phyloP scores from a whole-genome alignment of 2,329 filamentous ascomycete species.

The Purpureocillium takamizusanense region DNA sequence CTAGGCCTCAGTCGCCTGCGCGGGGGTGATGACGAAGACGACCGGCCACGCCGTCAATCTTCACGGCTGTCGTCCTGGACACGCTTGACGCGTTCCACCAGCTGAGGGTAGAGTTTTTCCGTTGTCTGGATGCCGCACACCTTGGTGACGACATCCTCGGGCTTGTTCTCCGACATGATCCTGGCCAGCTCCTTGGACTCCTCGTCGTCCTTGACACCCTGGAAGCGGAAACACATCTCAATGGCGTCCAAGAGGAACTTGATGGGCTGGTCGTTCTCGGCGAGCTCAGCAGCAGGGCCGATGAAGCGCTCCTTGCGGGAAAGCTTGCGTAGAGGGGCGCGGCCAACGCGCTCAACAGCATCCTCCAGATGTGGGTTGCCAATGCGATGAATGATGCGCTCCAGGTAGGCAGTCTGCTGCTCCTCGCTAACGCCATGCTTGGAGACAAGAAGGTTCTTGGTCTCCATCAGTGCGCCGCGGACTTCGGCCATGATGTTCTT shows the following conservation, averaged over 20 bases:
- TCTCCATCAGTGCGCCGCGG: conserved; percentile 72
- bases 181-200: conserved; percentile 80
- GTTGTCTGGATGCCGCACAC: conserved; percentile 70
- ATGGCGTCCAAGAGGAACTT: conserved; percentile 70
- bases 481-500: conserved; percentile 72
- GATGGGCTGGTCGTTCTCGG: conserved; percentile 67
- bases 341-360: conserved; percentile 87
- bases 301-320: conserved; percentile 94
- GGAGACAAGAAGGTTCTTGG: conserved; percentile 71
- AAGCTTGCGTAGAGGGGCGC: conserved; percentile 88
- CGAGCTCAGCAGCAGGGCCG: conserved; percentile 80
- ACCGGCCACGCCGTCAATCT: conserved; percentile 25
- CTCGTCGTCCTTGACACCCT: conserved; percentile 84
- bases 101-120: conserved; percentile 69
- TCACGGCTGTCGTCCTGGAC: conserved; percentile 59
- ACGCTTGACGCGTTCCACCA: conserved; percentile 71
- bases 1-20: neutral
- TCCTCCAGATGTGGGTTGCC: conserved; percentile 91
- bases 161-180: conserved; percentile 66
- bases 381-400: conserved; percentile 87
- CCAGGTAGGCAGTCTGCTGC: conserved; percentile 78
- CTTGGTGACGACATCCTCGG: conserved; percentile 68
- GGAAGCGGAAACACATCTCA: conserved; percentile 91
- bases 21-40: neutral
- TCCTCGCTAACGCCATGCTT: conserved; percentile 73